Conservation (phyloP, 2,329 filamentous ascomycete genomes). For the Aspergillus brunneoviolaceus region DNA sequence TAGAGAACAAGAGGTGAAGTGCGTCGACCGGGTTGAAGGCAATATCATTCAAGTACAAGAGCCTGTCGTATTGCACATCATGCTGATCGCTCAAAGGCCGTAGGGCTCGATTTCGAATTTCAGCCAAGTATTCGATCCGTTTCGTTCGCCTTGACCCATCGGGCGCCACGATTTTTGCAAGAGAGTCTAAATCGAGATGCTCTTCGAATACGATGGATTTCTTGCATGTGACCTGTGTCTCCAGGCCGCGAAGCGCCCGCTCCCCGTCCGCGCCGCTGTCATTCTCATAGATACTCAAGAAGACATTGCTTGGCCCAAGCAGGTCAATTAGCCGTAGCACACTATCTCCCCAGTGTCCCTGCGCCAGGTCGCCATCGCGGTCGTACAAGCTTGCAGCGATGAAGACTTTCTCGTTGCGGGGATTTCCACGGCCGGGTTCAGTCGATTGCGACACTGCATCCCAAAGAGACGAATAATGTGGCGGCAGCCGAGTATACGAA, state of each 20-base stretch:
- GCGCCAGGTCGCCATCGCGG: slow-evolving; percentile 57
- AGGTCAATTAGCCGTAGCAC: slow-evolving; percentile 63
- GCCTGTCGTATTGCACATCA: slow-evolving; percentile 52
- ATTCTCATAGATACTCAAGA: slow-evolving; percentile 72
- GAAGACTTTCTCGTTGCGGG: slow-evolving; percentile 65
- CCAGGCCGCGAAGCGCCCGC: slow-evolving; percentile 55
- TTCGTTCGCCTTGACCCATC: slow-evolving; percentile 65
- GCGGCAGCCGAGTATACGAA: slow-evolving; percentile 56
- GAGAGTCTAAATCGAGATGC: slow-evolving; percentile 55
- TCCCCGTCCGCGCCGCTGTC: slow-evolving; percentile 60
- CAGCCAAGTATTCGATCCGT: slow-evolving; percentile 71
- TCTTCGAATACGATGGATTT: slow-evolving; percentile 60
- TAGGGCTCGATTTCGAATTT: slow-evolving; percentile 69
- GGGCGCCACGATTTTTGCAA: slow-evolving; percentile 62
- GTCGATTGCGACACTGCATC: slow-evolving; percentile 31
- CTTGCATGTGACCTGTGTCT: slow-evolving; percentile 50
- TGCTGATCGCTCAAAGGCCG: slow-evolving; percentile 57
- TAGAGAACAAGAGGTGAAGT: slow-evolving; percentile 61
- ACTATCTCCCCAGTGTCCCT: slow-evolving; percentile 63
- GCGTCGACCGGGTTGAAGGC: slow-evolving; percentile 60
- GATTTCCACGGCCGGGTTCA: slow-evolving; percentile 49
- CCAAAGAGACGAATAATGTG: slow-evolving; percentile 50
- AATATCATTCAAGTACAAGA: slow-evolving; percentile 68
- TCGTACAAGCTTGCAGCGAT: slow-evolving; percentile 72
- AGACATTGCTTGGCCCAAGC: slow-evolving; percentile 66